Evolutionary conservation across 495 filamentous ascomycete genomes (phyloP), one percentile per base, ranked within the genome.

Genomic region (Aeminium ludgeri): DNA sequence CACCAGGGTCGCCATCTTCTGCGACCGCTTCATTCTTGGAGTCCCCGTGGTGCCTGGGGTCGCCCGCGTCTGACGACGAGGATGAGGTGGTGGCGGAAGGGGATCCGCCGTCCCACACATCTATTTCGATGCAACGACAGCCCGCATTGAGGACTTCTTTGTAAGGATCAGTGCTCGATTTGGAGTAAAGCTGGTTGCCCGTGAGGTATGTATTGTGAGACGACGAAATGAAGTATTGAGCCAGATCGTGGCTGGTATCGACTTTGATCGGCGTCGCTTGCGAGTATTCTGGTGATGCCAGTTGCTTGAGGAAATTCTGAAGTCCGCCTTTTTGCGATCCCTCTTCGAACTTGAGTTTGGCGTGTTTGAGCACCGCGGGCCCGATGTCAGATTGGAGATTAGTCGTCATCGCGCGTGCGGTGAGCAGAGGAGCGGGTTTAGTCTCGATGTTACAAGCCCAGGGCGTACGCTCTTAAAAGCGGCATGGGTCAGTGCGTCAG

Each of bases 161-260:
- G 62, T 94, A 96, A 15, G 80, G 76, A 37, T 80, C 80, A 1
- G 77, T 76, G 43, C 78, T 85, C 25, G 82, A 75, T 43, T 80
- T 73, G 46, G 84, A 85, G 43, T 76, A 89, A 8, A 96, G 67
- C 60, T 96, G 87, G 55, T 95, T 87, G 0, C 87, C 87, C 0
- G 80, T 84, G 45, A 96, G 66, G 52, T 95, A 96, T 0, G 87
- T 95, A 57, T 96, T 96, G 59, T 96, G 87, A 54, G 83, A 92
- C 18, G 80, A 86, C 38, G 76, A 86, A 46, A 96, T 78, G 54
- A 79, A 96, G 64, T 94, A 96, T 51, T 78, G 82, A 30, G 79
- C 79, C 28, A 95, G 65, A 2, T 85, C 83, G 34, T 69, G 74
- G 6, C 40, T 42, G 11, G 48, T 30, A 19, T 46, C 43, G 10